A percentile compares a stretch with the other conserved stretches of the same genome.
Conservation (phyloP, 768 basidiomycete species). For the Boletus sp. region DNA sequence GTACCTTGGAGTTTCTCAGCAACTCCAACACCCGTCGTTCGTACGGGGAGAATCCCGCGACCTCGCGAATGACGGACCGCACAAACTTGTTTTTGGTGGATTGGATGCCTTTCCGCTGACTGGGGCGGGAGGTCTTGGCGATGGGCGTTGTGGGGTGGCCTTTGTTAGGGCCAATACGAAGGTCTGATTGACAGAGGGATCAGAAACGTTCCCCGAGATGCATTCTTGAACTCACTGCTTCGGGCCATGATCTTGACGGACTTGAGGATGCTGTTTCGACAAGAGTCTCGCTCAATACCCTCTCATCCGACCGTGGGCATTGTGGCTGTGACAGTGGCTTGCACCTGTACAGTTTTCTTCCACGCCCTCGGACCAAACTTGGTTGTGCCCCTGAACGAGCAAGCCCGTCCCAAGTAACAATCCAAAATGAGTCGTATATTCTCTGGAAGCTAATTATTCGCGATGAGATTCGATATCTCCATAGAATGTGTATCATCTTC, state of each 20-base stretch:
- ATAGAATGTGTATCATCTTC: constrained; percentile 38
- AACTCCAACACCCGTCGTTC: constrained; percentile 98
- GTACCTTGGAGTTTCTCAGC: constrained; percentile 94
- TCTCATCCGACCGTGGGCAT: constrained; percentile 18
- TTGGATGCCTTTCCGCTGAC: constrained; percentile 89
- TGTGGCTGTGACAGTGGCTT: constrained; percentile 51
- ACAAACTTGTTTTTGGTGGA: constrained; percentile 93
- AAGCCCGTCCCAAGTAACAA: no score
- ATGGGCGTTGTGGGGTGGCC: constrained; percentile 89
- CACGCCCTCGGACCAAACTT: constrained; percentile 10
- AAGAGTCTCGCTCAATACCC: constrained; percentile 21
- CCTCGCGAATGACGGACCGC: constrained; percentile 91
- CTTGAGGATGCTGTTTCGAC: constrained; percentile 42
- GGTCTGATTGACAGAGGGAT: constrained; percentile 48
- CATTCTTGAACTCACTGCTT: constrained; percentile 55
- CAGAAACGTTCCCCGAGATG: neutral
- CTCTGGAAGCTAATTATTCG: constrained; percentile 5
- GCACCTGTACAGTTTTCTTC: constrained; percentile 56
- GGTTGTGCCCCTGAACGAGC: constrained; percentile 10
- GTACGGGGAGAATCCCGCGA: constrained; percentile 96
- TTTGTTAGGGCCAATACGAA: constrained; percentile 82
- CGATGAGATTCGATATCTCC: constrained; percentile 9
- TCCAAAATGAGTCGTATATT: neutral
- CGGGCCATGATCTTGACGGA: constrained; percentile 69
- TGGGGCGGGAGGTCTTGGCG: constrained; percentile 70